Evolutionary conservation across 1,139 yeast species (phyloP), one percentile per base, ranked within the genome.

Genomic region (Taphrina betulina): DNA sequence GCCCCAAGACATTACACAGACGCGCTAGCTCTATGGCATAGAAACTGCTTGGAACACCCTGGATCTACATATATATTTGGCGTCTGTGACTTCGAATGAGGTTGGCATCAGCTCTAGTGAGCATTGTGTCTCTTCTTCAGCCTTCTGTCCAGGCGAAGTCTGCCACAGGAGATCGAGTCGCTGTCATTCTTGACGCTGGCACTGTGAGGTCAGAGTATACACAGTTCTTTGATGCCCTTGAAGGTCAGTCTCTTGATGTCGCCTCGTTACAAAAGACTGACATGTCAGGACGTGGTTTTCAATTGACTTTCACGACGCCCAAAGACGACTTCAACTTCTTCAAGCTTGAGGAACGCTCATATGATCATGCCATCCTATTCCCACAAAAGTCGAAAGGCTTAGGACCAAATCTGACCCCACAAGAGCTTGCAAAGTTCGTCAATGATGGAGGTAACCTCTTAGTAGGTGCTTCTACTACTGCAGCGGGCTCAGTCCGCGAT

Each of bases 371-470:
- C 56, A 65, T 83, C 33, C 60, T 84, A 23, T 51, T 57, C 35
- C 87, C 88, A 23, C 68, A 71, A 24, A 56, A 57, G 31, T 65
- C 68, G 40, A 66, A 69, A 60, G 61, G 56, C 5, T 66, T 81
- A 14, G 78, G 78, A 16, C 71, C 73, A 40, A 71, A 72, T 26
- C 65, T 80, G 48, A 67, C 74, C 2, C 72, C 76, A 3, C 66
- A 70, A 29, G 67, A 67, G 20, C 64, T 84, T 48, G 64, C 81
- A 53, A 74, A 79, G 40, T 87, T 81, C 65, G 75, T 83, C 62
- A 71, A 78, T 64, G 73, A 73, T 17, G 86, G 90, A 41, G 96
- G 96, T 59, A 85, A 89, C 67, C 67, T 92, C 14, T 67, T 92
- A 29, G 79, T 83, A 17, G 73, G 88, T 26, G 76, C 82, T 0